Base-by-base conservation (phyloP, 169 alveolate genomes). In the Cryptosporidium muris region DNA sequence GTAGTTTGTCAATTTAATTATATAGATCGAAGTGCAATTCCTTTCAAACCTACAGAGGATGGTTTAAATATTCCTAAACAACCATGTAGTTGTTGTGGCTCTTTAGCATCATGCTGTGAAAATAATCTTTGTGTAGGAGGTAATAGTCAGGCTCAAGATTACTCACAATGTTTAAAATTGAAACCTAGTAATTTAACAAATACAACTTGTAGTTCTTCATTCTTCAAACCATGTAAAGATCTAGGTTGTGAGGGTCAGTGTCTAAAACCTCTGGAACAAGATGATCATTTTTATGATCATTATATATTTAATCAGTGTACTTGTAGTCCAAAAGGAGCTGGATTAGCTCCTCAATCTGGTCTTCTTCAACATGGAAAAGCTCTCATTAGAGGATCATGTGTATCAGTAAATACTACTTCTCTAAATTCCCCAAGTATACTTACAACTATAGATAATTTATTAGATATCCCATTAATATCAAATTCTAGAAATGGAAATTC, bases 1-100 rank as follows among this genome's bases (percentile, higher is more conserved):
- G 85, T 74, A 12, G 85, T 74, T 43, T 74, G 85, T 16, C 85
- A 74, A 58, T 74, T 74, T 16, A 74, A 74, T 34, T 62, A 74
- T 58, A 25, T 74, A 1, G 85, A 74, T 40, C 48, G 60, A 9
- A 45, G 64, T 8, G 60, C 25, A 2, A 40, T 58, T 74, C 85
- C 85, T 7, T 74, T 74, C 56, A 56, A 40, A 8, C 85, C 85
- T 9, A 43, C 16, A 38, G 85, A 74, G 25, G 85, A 74, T 58
- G 85, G 85, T 36, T 43, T 58, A 43, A 74, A 63, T 16, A 54
- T 74, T 36, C 60, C 85, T 14, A 74, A 58, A 56, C 36, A 54
- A 11, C 85, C 85, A 36, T 74, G 85, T 43, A 74, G 85, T 11
- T 74, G 85, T 48, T 74, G 85, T 74, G 85, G 85, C 6, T 74